Conservation (phyloP, 441 rosid genomes). For the Sinapis alba region DNA sequence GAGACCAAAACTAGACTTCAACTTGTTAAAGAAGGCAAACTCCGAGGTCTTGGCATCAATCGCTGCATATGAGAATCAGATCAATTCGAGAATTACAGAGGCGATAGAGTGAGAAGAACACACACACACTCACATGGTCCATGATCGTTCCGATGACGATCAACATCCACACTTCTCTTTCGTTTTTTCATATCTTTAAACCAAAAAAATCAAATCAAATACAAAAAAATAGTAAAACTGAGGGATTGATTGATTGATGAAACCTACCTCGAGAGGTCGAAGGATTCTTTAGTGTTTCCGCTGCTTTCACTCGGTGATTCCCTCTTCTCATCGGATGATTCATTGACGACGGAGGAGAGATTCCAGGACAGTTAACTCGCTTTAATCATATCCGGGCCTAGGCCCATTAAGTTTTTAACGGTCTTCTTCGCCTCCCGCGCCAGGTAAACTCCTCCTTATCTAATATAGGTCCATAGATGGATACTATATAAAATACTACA, state of each 20-base stretch:
- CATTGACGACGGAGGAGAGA: not conserved
- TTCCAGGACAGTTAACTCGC: not conserved
- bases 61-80: conserved; percentile 42
- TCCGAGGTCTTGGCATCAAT: conserved; percentile 76
- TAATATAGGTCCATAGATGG: no score
- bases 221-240: not conserved
- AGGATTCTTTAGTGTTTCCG: conserved; percentile 26
- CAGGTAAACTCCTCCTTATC: no score
- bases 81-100: not conserved
- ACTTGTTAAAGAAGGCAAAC: conserved; percentile 70
- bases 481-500: no score
- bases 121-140: conserved; percentile 10
- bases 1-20: conserved; percentile 50
- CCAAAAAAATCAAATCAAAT: not conserved
- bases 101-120: not conserved
- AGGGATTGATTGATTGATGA: not conserved
- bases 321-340: conserved; percentile 27
- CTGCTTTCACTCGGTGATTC: conserved; percentile 6
- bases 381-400: no score
- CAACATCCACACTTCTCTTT: conserved; percentile 40
- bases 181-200: conserved; percentile 44
- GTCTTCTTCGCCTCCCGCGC: no score
- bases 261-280: conserved; percentile 35
- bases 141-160: conserved; percentile 35
- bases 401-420: no score